These are phyloP conservation scores for Candida tetrigidarum DNA, from an alignment of 1,139 yeast species.

Conservation along the genomic window DNA sequence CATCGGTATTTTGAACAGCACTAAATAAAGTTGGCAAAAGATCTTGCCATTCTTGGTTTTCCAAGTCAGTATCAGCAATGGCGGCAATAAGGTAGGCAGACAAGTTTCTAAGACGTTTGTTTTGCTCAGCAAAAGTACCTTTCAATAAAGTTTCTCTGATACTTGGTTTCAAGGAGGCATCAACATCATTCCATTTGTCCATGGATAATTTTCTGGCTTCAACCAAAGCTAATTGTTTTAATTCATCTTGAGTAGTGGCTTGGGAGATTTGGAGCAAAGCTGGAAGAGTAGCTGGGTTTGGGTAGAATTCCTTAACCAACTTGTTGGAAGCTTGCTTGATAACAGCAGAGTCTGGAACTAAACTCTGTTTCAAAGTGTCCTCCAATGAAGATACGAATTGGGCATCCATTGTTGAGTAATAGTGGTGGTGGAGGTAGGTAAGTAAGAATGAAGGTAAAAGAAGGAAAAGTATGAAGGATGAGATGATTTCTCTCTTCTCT, in stretches of 20 bases:
- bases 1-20: slow-evolving; percentile 62
- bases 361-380: slow-evolving; percentile 74
- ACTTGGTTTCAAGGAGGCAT: slow-evolving; percentile 55
- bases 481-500: not conserved
- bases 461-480: not conserved
- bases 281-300: slow-evolving; percentile 74
- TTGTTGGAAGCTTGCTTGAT: slow-evolving; percentile 83
- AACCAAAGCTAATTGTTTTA: slow-evolving; percentile 90
- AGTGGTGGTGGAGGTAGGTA: not conserved
- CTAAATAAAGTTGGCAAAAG: slow-evolving; percentile 72
- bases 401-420: slow-evolving; percentile 54
- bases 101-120: slow-evolving; percentile 82
- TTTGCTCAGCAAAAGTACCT: slow-evolving; percentile 59
- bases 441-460: not conserved
- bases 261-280: slow-evolving; percentile 83
- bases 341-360: slow-evolving; percentile 75
- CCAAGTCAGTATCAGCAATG: slow-evolving; percentile 77
- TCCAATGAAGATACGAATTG: slow-evolving; percentile 73
- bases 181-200: slow-evolving; percentile 69
- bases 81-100: slow-evolving; percentile 89
- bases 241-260: slow-evolving; percentile 59
- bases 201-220: slow-evolving; percentile 87
- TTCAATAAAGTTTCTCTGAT: slow-evolving; percentile 72
- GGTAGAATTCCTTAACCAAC: slow-evolving; percentile 76
- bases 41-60: slow-evolving; percentile 71